Conservation (phyloP, 192 early-diverging fungal species). For the Linderina pennispora region DNA sequence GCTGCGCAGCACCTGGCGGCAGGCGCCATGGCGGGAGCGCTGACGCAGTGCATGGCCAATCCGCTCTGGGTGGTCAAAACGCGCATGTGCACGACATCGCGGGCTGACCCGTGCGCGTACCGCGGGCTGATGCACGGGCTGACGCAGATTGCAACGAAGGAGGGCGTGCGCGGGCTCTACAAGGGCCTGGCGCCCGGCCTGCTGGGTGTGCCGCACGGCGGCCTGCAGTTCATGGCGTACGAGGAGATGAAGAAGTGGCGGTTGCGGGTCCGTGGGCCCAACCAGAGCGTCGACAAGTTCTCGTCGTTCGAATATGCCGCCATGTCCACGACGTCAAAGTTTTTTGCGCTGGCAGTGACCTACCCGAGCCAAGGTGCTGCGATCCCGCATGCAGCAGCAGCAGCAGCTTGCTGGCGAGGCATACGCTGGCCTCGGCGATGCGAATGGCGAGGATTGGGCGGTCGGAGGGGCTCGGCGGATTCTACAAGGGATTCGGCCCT, state of each 20-base stretch:
- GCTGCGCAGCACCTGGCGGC: constrained; percentile 75
- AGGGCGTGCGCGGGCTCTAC: constrained; percentile 72
- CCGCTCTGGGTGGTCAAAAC: constrained; percentile 85
- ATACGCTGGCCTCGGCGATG: constrained; percentile 70
- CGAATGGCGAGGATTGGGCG: constrained; percentile 60
- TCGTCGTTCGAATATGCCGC: constrained; percentile 67
- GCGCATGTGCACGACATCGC: constrained; percentile 68
- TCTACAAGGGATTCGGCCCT: constrained; percentile 90
- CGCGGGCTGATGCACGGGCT: constrained; percentile 62
- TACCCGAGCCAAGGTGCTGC: constrained; percentile 92
- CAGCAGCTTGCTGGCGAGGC: constrained; percentile 35
- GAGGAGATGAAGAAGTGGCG: constrained; percentile 89
- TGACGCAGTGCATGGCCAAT: constrained; percentile 68
- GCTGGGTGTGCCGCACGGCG: constrained; percentile 93
- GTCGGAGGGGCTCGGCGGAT: constrained; percentile 72
- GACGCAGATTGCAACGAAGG: constrained; percentile 49
- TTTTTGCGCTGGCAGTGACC: constrained; percentile 78
- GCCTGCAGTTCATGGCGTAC: constrained; percentile 97
- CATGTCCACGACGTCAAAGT: constrained; percentile 84
- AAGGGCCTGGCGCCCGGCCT: constrained; percentile 81
- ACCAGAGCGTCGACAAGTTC: constrained; percentile 6
- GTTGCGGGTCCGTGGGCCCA: constrained; percentile 8
- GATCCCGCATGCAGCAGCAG: constrained; percentile 75
- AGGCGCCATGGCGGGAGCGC: constrained; percentile 68
- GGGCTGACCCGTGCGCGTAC: constrained; percentile 53